Evolutionary conservation across 768 basidiomycete species (phyloP), one percentile per base, ranked within the genome.

Genomic region (Mycena kentingensis): DNA sequence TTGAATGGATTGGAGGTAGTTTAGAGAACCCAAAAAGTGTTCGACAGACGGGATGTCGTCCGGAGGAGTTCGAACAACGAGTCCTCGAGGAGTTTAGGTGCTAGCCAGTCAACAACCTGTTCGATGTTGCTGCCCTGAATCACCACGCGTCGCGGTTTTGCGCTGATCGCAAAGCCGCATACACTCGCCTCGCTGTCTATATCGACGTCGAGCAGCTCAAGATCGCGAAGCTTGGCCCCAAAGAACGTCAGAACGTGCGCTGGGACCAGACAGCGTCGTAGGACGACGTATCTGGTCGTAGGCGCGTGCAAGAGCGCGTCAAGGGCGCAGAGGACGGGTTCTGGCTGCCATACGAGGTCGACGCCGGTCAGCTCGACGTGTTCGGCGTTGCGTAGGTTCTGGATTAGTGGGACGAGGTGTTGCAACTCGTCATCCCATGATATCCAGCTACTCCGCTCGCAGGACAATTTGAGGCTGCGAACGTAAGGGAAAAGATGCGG

Each of bases 361-460:
- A 51, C 48, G 5, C 50, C 51, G n/a, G 27, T 38, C 6, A 57
- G 31, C 21, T 57, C 56, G 24, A 57, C 46, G 29, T 52, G 21
- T 19, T 45, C 13, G 29, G 52, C 8, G 21, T 49, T 28, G 39
- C 34, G 35, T 27, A 57, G 42, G 39, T 49, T 45, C 11, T 22
- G 43, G 5, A 57, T 46, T 5, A 57, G 46, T 2, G 51, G n/a
- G 12, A 51, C 46, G 12, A 57, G 47, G n/a, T 42, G 26, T 7
- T 19, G 22, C 8, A 19, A 49, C 18, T 29, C 51, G 42, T 24
- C 25, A 27, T 52, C 46, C 51, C 51, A 57, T 4, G 51, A 49
- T 11, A 57, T 48, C 55, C 56, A 57, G 18, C 51, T 52, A 21
- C 56, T 57, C 21, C 56, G 56, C 11, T 57, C 51, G 42, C 56